Conservation (phyloP, 495 filamentous ascomycete species). For the Pyrenula aspistea region DNA sequence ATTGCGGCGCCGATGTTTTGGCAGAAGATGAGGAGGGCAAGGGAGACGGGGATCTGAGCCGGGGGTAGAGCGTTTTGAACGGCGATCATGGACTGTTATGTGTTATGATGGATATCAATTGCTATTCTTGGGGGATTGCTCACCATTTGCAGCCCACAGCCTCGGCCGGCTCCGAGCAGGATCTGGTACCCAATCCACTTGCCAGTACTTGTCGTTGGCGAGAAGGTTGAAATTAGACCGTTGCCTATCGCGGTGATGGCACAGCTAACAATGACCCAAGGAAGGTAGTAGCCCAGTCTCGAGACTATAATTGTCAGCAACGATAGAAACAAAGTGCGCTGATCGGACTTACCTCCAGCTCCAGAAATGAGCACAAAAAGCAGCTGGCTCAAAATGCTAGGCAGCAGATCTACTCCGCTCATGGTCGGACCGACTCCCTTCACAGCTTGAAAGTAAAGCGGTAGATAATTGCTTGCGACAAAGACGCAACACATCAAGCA, state of each 20-base stretch:
- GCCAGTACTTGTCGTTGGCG: constrained; percentile 24
- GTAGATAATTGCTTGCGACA: constrained; percentile 19
- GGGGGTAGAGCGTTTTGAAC: constrained; percentile 36
- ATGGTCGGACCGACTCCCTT: constrained; percentile 15
- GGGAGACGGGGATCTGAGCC: constrained; percentile 33
- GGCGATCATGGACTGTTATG: constrained; percentile 31
- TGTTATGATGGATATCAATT: background rate
- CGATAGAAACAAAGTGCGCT: background rate
- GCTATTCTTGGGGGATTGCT: no score
- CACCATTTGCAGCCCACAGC: constrained; percentile 33
- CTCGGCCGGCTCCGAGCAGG: constrained; percentile 37
- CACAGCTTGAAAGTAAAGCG: constrained; percentile 30
- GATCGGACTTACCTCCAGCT: constrained; percentile 17
- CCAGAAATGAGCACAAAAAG: constrained; percentile 33
- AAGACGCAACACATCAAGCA: constrained; percentile 12
- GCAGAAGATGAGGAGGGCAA: constrained; percentile 36
- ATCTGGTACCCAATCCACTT: constrained; percentile 48
- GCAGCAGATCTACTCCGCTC: constrained; percentile 26
- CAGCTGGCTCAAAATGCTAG: constrained; percentile 38
- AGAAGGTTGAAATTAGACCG: constrained; percentile 38
- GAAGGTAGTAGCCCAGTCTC: constrained; percentile 37
- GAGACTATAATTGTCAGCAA: constrained; percentile 16
- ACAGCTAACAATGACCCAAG: constrained; percentile 22
- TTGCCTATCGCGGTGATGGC: constrained; percentile 23
- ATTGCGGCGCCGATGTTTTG: constrained; percentile 38